Evolutionary conservation across 495 filamentous ascomycete species (phyloP).

Genomic region (Penicillium arizonense): DNA sequence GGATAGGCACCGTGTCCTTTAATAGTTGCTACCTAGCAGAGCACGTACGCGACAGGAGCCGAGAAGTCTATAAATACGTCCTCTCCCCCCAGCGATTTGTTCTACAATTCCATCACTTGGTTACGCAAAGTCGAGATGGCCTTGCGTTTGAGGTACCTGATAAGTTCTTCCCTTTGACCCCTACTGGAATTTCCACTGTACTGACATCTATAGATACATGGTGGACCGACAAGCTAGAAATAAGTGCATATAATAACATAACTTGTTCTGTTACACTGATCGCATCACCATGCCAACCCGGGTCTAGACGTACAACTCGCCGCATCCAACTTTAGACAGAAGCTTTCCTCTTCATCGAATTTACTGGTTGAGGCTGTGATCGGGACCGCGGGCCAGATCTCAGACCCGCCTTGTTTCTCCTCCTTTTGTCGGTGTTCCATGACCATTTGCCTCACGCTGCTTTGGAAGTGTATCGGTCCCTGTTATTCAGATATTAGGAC

Average conservation of each 20-base stretch:
- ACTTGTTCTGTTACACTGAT: neutral
- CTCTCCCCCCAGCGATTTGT: no score
- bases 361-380: slow-evolving; percentile 11
- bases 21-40: no score
- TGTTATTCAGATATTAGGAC: neutral
- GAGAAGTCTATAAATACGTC: no score
- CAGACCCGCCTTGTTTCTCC: slow-evolving; percentile 32
- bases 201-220: no score
- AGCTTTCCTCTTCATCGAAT: slow-evolving; percentile 23
- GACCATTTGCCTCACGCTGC: slow-evolving; percentile 34
- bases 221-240: no score
- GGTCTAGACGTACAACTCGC: slow-evolving; percentile 18
- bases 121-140: no score
- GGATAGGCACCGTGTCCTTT: no score
- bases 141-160: no score
- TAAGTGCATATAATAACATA: neutral
- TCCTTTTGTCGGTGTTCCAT: slow-evolving; percentile 34
- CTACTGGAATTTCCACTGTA: no score
- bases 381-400: slow-evolving; percentile 45
- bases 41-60: no score
- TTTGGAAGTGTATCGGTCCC: slow-evolving; percentile 46
- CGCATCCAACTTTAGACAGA: slow-evolving; percentile 28
- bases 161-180: no score
- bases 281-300: slow-evolving; percentile 24
- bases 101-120: no score